phyloP scores from a whole-genome alignment of 768 basidiomycete genomes.

The Rhizopogon vulgaris region DNA sequence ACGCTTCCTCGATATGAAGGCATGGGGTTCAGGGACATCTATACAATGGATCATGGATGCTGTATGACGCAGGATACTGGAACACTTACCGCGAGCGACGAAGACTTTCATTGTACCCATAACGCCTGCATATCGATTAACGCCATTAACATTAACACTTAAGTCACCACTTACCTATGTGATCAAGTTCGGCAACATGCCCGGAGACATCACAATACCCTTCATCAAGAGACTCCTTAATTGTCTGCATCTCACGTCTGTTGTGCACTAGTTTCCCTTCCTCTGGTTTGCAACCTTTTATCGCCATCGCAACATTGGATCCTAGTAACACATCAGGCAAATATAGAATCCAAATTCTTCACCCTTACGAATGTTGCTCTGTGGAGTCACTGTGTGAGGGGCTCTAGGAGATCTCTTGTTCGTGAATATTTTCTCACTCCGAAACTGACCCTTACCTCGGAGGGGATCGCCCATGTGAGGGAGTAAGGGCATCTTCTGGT shows the following conservation, averaged over 20 bases:
- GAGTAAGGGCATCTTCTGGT: conserved; percentile 5
- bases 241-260: conserved; percentile 58
- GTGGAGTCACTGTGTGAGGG: conserved; percentile 32
- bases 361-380: conserved; percentile 36
- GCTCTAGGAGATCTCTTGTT: conserved; percentile 7
- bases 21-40: conserved; percentile 53
- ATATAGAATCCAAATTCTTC: not conserved
- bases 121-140: conserved; percentile 35
- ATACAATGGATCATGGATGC: conserved; percentile 2
- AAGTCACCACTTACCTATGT: conserved; percentile 42
- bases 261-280: conserved; percentile 55
- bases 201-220: conserved; percentile 81
- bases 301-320: conserved; percentile 68
- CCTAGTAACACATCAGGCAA: conserved; percentile 11
- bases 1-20: conserved; percentile 47
- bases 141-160: not conserved
- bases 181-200: conserved; percentile 48
- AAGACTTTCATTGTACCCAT: conserved; percentile 61
- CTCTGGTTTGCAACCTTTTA: conserved; percentile 69
- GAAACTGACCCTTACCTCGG: not conserved
- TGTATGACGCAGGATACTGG: not conserved
- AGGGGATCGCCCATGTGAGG: not conserved
- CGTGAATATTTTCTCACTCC: too few species aligned
- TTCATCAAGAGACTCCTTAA: conserved; percentile 72
- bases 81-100: conserved; percentile 48